Base-by-base conservation (phyloP, 345 rosid species). In the Lumnitzera racemosa region DNA sequence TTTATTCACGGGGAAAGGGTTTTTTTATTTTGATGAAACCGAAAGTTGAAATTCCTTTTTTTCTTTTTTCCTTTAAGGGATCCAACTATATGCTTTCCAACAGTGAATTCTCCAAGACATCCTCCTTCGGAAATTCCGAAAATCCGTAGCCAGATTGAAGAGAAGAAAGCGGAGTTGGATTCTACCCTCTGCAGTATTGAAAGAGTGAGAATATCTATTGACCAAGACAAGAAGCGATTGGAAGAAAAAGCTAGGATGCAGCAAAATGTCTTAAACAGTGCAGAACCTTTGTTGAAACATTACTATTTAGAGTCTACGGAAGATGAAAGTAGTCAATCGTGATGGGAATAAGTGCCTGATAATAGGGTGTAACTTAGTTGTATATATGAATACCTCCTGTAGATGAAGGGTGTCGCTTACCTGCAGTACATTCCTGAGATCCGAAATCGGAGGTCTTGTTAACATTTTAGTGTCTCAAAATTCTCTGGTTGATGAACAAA, bases 11-110 rank as follows among this genome's bases (percentile, higher is more conserved):
- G 3, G 31, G 4, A 27, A 27, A 27, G 31, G 31, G 31, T 36
- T 7, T 36, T 6, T 9, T 7, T 36, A 36, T 6, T 36, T 36
- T 36, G 9, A 36, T 36, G 43, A 36, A 36, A 4, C 5, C 43
- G 1, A 36, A 36, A 36, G 10, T 36, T 36, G 5, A 36, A 5
- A 36, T 36, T 7, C 11, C 5, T 36, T 6, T 36, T 36, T 36
- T 36, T 36, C 9, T 36, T 36, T 27, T 1, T 36, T 36, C 1
- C 49, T 15, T 68, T 48, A 66, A 77, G 88, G 81, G 56, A 55
- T 47, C 81, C 82, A 0, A 71, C 59, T 12, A 67, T 83, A 16
- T 67, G 75, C 63, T 83, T 83, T 57, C 84, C 78, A 2, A 79
- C 72, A 23, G 55, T 11, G 0, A 2, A 27, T 6, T 49, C 57